These are phyloP conservation scores for Volvox carteri DNA, from an alignment of 163 green algal species.

Conservation along the genomic window DNA sequence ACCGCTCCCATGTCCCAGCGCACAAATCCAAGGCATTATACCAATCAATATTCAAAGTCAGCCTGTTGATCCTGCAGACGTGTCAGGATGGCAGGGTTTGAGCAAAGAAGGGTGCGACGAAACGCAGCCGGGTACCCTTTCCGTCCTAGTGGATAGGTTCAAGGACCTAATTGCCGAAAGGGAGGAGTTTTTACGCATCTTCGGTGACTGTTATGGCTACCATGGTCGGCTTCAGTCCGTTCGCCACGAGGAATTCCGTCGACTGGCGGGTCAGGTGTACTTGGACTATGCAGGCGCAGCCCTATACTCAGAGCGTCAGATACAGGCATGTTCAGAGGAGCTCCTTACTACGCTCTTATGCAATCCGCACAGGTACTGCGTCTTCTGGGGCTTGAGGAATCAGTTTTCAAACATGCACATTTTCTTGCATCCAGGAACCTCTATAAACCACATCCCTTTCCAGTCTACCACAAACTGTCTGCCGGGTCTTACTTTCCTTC, in stretches of 20 bases:
- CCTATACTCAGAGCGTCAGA: constrained; percentile 75
- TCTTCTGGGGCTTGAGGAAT: no score
- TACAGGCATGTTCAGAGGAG: constrained; percentile 63
- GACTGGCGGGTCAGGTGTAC: constrained; percentile 64
- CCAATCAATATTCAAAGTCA: no score
- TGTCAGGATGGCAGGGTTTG: no score
- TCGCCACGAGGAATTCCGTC: constrained; percentile 18
- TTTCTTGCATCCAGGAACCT: no score
- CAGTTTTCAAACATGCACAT: no score
- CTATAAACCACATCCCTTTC: no score
- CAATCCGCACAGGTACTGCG: constrained; percentile 81
- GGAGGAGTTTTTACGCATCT: not conserved
- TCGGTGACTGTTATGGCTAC: constrained; percentile 28
- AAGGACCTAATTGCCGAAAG: not conserved
- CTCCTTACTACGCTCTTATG: constrained; percentile 62
- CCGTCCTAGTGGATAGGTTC: not conserved
- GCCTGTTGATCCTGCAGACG: no score
- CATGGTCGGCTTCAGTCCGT: constrained; percentile 28
- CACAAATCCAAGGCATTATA: no score
- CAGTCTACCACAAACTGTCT: no score
- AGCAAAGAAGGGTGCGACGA: no score
- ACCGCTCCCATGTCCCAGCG: no score
- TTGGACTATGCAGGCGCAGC: constrained; percentile 83
- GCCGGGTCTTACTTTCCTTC: no score
- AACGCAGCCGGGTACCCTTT: not conserved